These are phyloP conservation scores for Solanum hybrid DNA, from an alignment of 305 asterid species.

Conservation along the genomic window DNA sequence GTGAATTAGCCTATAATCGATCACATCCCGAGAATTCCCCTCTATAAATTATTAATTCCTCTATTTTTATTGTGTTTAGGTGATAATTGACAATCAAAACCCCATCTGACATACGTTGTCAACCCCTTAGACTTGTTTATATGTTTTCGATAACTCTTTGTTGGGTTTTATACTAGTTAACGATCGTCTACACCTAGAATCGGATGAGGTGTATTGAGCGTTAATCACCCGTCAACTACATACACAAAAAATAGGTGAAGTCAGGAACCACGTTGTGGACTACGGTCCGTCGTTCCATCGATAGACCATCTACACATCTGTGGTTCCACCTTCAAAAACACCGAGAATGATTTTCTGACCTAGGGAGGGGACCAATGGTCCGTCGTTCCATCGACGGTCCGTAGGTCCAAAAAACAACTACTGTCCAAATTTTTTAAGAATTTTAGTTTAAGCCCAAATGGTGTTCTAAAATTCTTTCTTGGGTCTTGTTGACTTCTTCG, in stretches of 20 bases:
- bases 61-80: too few species aligned
- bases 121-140: too few species aligned
- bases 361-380: background rate
- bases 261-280: background rate
- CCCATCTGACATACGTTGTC: too few species aligned
- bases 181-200: too few species aligned
- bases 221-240: background rate
- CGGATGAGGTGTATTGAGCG: too few species aligned
- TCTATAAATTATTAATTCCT: too few species aligned
- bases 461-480: background rate
- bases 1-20: too few species aligned
- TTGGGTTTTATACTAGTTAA: too few species aligned
- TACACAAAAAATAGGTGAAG: background rate
- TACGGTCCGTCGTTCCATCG: background rate
- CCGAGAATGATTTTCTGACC: background rate
- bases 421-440: background rate
- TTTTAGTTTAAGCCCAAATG: background rate
- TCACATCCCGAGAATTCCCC: too few species aligned
- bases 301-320: background rate
- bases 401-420: background rate
- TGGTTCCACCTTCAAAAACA: background rate
- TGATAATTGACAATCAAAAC: too few species aligned
- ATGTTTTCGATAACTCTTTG: too few species aligned
- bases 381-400: background rate
- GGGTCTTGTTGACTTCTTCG: background rate